Conservation (phyloP, 495 filamentous ascomycete genomes). For the Talaromyces adpressus region DNA sequence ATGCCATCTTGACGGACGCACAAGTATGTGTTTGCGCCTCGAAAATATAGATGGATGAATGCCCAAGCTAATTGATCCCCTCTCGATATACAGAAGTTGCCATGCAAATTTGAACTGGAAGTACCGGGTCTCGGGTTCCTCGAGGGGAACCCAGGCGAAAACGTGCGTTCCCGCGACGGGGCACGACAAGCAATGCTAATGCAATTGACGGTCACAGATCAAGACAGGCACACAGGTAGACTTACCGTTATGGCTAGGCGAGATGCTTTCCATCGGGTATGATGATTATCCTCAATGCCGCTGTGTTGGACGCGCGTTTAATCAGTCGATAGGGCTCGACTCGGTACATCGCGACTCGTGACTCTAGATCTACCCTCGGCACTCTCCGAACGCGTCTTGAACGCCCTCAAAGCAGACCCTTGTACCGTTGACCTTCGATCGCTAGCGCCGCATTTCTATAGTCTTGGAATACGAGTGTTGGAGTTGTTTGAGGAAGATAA, state of each 20-base stretch:
- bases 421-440: constrained; percentile 76
- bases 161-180: constrained; percentile 34
- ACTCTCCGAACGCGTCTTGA: constrained; percentile 73
- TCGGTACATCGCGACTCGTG: constrained; percentile 56
- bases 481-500: constrained; percentile 90
- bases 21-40: constrained; percentile 48
- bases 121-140: constrained; percentile 82
- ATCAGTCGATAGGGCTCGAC: constrained; percentile 29
- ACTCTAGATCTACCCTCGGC: constrained; percentile 76
- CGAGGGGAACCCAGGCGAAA: constrained; percentile 65
- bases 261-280: constrained; percentile 83
- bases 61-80: constrained; percentile 12
- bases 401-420: constrained; percentile 86
- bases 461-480: constrained; percentile 71
- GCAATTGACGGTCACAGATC: constrained; percentile 39
- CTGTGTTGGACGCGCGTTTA: neutral
- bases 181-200: neutral
- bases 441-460: constrained; percentile 81
- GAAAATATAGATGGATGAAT: neutral
- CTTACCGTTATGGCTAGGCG: constrained; percentile 93
- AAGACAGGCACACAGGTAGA: constrained; percentile 71
- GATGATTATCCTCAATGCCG: neutral
- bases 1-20: constrained; percentile 86
- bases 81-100: constrained; percentile 64
- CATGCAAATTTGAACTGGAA: constrained; percentile 86